Evolutionary conservation across 495 filamentous ascomycete species (phyloP).

Genomic region (Penicillium samsonianum): DNA sequence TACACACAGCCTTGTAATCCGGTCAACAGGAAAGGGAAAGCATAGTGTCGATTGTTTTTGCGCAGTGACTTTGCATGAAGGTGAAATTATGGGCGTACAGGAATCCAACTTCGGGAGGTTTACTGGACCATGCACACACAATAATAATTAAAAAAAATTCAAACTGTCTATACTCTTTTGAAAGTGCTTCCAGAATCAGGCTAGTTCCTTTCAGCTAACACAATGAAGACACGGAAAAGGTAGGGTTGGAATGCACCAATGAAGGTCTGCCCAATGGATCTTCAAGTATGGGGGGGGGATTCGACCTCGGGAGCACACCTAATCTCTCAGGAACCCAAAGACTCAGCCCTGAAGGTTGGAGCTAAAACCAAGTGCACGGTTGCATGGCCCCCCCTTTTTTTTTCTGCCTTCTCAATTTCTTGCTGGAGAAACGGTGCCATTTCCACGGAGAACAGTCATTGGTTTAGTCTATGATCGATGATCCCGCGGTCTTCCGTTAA

Average conservation of each 20-base stretch:
- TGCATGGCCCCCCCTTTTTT: conserved; percentile 18
- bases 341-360: conserved; percentile 30
- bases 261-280: conserved; percentile 4
- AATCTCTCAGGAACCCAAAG: conserved; percentile 13
- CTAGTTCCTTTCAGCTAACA: conserved; percentile 19
- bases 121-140: conserved; percentile 1
- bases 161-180: conserved; percentile 1
- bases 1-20: not conserved
- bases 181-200: conserved; percentile 30
- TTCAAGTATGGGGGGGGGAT: conserved; percentile 6
- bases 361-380: conserved; percentile 22
- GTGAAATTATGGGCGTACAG: conserved; percentile 8
- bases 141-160: not conserved
- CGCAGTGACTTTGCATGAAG: conserved; percentile 14
- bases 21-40: conserved; percentile 12
- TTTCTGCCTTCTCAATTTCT: conserved; percentile 6
- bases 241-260: conserved; percentile 5
- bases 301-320: not conserved
- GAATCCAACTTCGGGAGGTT: conserved; percentile 9
- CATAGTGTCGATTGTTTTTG: conserved; percentile 1
- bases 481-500: conserved; percentile 26
- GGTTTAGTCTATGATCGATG: conserved; percentile 38
- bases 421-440: conserved; percentile 27
- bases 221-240: not conserved
- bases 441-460: conserved; percentile 20